Base-by-base conservation (phyloP, 2,329 filamentous ascomycete species). In the Penicillium sp. region DNA sequence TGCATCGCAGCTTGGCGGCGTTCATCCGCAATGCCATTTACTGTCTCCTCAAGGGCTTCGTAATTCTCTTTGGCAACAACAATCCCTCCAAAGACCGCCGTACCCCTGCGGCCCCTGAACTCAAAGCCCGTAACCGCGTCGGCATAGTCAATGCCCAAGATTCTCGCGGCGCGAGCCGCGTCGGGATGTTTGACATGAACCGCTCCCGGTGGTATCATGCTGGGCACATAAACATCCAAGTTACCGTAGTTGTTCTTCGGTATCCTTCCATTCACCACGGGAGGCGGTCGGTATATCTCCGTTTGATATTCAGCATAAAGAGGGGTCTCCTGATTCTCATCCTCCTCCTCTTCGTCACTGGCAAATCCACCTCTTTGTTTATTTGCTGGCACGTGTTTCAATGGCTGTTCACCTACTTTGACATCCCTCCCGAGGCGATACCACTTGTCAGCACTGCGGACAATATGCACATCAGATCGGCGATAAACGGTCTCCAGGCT, bases 121-220 rank as follows among this genome's bases (percentile, higher is more conserved):
- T 85, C 78, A 61, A 97, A 98, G 0, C 91, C 91, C 0, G 85
- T 93, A 4, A 98, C 81, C 0, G 93, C 93, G 29, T 91, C 88
- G 2, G 88, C 88, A 65, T 86, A 95, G 68, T 97, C 90, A 13
- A 97, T 77, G 0, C 84, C 84, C 1, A 96, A 68, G 1, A 90
- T 71, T 48, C 79, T 82, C 0, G 90, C 89, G 1, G 91, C 91
- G 43, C 80, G 79, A 1, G 80, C 74, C 1, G 87, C 85, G 43
- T 84, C 73, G 11, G 73, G 66, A 51, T 80, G 74, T 43, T 70
- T 71, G 27, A 85, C 69, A 54, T 84, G 81, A 11, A 72, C 67
- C n/a, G 74, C 82, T 3, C 82, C 82, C 11, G 71, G 62, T 3
- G 82, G 82, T 6, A 84, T 73, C 82, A 85, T 85, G 28, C 74